phyloP scores from a whole-genome alignment of 2,329 filamentous ascomycete genomes.

The Exserohilum rostratum region DNA sequence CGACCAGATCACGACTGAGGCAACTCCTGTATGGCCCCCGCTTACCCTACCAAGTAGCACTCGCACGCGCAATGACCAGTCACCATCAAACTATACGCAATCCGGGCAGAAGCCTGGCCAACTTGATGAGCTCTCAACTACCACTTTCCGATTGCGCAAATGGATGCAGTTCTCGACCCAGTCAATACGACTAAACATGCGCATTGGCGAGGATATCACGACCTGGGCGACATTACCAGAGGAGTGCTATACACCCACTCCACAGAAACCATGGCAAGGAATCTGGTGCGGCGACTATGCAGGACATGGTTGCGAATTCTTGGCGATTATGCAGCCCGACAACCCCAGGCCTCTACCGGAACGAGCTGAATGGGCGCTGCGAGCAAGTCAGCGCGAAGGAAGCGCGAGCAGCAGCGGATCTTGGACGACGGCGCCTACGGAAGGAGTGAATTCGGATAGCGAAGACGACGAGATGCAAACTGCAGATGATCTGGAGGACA shows the following conservation, averaged over 20 bases:
- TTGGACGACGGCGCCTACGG: constrained; percentile 42
- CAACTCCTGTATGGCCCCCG: constrained; percentile 72
- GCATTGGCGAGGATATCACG: constrained; percentile 60
- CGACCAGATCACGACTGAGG: constrained; percentile 48
- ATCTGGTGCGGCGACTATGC: constrained; percentile 94
- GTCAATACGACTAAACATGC: constrained; percentile 41
- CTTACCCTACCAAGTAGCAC: constrained; percentile 68
- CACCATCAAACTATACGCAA: constrained; percentile 52
- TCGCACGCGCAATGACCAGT: constrained; percentile 59
- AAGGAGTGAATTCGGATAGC: constrained; percentile 16
- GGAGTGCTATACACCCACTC: constrained; percentile 78
- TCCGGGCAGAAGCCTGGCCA: constrained; percentile 57
- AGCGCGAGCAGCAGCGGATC: constrained; percentile 39
- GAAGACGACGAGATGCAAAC: constrained; percentile 21
- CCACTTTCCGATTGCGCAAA: constrained; percentile 74
- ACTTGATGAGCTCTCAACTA: constrained; percentile 68
- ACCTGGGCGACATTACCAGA: constrained; percentile 77
- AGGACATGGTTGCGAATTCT: constrained; percentile 85
- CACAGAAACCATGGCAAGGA: constrained; percentile 80
- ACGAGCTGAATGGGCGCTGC: constrained; percentile 37
- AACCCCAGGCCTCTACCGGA: constrained; percentile 50
- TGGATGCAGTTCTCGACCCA: constrained; percentile 71
- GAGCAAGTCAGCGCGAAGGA: constrained; percentile 30
- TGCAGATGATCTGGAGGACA: constrained; percentile 48
- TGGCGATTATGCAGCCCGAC: constrained; percentile 79